Evolutionary conservation across 139 green algal species (phyloP).

Genomic region (Nannochloris sp.): DNA sequence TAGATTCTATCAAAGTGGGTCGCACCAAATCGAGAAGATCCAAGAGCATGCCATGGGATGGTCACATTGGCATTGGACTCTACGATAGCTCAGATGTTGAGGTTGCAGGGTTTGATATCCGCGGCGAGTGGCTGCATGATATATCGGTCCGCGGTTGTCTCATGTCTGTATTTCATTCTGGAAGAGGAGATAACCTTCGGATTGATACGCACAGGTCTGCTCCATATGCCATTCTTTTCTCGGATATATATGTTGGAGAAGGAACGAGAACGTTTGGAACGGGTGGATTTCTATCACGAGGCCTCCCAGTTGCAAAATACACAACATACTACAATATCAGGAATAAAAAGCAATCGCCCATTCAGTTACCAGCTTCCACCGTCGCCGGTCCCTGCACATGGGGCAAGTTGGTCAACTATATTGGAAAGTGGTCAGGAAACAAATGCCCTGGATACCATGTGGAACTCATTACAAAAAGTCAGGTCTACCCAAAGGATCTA

Average conservation of each 20-base stretch:
- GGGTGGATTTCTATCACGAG: neutral
- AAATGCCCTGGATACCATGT: conserved; percentile 2
- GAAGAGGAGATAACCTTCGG: conserved; percentile 4
- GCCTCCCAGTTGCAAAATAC: conserved; percentile 3
- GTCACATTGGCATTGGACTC: conserved; percentile 13
- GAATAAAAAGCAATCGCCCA: neutral
- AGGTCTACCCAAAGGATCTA: neutral
- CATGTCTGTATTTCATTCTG: conserved; percentile 5
- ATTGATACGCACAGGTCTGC: conserved; percentile 6
- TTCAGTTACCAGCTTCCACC: neutral
- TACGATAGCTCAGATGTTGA: conserved; percentile 10
- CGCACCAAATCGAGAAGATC: neutral
- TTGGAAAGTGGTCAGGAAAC: neutral
- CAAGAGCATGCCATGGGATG: neutral
- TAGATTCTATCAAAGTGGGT: neutral
- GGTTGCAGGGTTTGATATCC: conserved; percentile 8
- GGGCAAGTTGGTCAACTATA: neutral
- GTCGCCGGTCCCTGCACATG: neutral
- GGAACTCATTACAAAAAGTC: neutral
- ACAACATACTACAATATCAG: conserved; percentile 18
- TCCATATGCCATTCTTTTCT: conserved; percentile 9
- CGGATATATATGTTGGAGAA: conserved; percentile 11
- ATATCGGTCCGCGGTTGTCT: neutral
- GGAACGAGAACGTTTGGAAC: neutral
- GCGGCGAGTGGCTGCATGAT: conserved; percentile 5